A percentile compares a stretch with the other conserved stretches of the same genome.
These are phyloP conservation scores for Aschersonia sp. DNA, from an alignment of 2,329 filamentous ascomycete genomes.

Conservation along the genomic window DNA sequence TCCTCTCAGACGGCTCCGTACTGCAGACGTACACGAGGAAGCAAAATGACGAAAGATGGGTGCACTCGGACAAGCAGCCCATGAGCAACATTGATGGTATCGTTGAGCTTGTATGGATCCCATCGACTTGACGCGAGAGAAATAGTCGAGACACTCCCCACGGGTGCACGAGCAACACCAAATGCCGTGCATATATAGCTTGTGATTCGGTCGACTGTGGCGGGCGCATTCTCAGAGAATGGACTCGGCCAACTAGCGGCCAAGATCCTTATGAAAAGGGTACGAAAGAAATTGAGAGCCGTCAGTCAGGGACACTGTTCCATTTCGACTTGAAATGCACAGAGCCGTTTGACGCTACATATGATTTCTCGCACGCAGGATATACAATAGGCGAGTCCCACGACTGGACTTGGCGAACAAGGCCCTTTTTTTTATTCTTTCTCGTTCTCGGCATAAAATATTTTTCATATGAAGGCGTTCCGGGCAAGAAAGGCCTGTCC, in stretches of 20 bases:
- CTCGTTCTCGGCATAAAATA: neutral
- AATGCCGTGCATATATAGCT: neutral
- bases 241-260: too few relatives aligned
- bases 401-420: constrained; percentile 1
- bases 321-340: neutral
- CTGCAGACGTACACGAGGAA: constrained; percentile 39
- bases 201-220: neutral
- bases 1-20: constrained; percentile 33
- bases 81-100: constrained; percentile 41
- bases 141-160: neutral
- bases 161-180: neutral
- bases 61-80: constrained; percentile 24
- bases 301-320: neutral
- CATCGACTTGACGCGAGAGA: constrained; percentile 10
- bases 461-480: constrained; percentile 2
- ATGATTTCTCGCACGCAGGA: neutral
- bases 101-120: constrained; percentile 43
- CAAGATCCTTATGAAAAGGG: too few relatives aligned
- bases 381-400: neutral
- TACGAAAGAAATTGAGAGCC: too few relatives aligned
- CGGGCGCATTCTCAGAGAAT: neutral
- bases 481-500: neutral
- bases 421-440: neutral
- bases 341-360: neutral
- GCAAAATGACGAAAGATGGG: constrained; percentile 38